These are phyloP conservation scores for Hebeloma cylindrosporum DNA, from an alignment of 768 basidiomycete genomes.

Conservation along the genomic window DNA sequence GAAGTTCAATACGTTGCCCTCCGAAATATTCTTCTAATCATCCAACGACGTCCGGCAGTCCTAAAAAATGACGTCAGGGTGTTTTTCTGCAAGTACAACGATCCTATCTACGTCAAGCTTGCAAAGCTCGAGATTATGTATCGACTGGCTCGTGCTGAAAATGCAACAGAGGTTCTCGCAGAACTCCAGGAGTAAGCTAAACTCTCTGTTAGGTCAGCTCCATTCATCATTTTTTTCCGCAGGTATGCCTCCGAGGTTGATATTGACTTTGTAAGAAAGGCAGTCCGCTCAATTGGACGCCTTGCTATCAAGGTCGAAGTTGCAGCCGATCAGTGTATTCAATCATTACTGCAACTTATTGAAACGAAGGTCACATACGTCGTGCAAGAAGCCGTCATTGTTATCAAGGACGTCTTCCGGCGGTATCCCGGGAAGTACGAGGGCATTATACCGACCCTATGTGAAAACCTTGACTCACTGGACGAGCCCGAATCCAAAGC, in stretches of 20 bases:
- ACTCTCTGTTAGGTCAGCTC: slow-evolving; percentile 1
- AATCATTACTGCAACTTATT: slow-evolving; percentile 80
- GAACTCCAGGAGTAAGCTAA: slow-evolving; percentile 86
- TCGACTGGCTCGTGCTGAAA: slow-evolving; percentile 91
- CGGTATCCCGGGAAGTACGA: slow-evolving; percentile 97
- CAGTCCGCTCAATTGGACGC: slow-evolving; percentile 95
- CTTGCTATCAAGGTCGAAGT: slow-evolving; percentile 95
- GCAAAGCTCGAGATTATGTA: slow-evolving; percentile 99
- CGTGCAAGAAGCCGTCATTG: slow-evolving; percentile 95
- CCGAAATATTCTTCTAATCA: slow-evolving; percentile 95
- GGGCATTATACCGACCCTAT: slow-evolving; percentile 90
- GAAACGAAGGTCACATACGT: slow-evolving; percentile 95
- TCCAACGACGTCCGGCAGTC: slow-evolving; percentile 90
- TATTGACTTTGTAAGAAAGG: slow-evolving; percentile 96
- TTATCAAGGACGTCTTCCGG: slow-evolving; percentile 97
- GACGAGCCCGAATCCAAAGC: slow-evolving; percentile 98
- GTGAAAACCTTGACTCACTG: slow-evolving; percentile 86
- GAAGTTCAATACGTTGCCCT: slow-evolving; percentile 99
- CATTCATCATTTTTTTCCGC: background rate
- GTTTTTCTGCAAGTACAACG: slow-evolving; percentile 99
- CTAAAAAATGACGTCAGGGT: slow-evolving; percentile 97
- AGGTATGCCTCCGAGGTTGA: slow-evolving; percentile 99
- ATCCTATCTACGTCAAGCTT: slow-evolving; percentile 98
- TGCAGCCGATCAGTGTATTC: slow-evolving; percentile 88
- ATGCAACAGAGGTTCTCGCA: slow-evolving; percentile 87